These are phyloP conservation scores for Taphrina pruni DNA, from an alignment of 1,139 yeast species.

Conservation along the genomic window DNA sequence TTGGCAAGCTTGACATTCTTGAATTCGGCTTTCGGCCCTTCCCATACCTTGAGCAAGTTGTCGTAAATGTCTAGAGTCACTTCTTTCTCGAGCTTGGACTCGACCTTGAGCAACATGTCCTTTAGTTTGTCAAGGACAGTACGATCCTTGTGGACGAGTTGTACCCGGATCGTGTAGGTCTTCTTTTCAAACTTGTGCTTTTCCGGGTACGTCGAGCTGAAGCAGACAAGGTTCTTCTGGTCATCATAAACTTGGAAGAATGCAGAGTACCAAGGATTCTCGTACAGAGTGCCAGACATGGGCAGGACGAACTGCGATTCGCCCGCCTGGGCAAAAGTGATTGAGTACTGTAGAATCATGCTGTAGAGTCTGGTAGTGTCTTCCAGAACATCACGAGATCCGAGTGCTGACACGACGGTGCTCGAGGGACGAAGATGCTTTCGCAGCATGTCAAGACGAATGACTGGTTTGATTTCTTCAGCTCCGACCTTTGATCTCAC, in stretches of 20 bases:
- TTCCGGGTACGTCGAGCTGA: slow-evolving; percentile 40
- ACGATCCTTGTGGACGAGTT: slow-evolving; percentile 39
- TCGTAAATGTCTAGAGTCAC: slow-evolving; percentile 40
- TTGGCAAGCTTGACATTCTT: slow-evolving; percentile 30
- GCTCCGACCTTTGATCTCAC: slow-evolving; percentile 26
- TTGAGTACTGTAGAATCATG: slow-evolving; percentile 37
- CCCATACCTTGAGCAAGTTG: slow-evolving; percentile 39
- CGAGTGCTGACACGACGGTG: slow-evolving; percentile 39
- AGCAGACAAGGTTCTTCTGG: slow-evolving; percentile 41
- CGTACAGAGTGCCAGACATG: slow-evolving; percentile 40
- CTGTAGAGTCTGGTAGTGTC: slow-evolving; percentile 41
- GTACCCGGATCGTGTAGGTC: slow-evolving; percentile 34
- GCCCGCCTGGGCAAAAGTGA: slow-evolving; percentile 34
- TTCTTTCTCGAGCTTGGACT: slow-evolving; percentile 39
- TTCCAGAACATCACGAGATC: slow-evolving; percentile 43
- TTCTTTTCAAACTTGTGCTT: slow-evolving; percentile 40
- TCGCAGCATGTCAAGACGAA: slow-evolving; percentile 35
- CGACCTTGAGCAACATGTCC: slow-evolving; percentile 32
- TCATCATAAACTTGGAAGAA: slow-evolving; percentile 41
- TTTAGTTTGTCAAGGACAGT: slow-evolving; percentile 38
- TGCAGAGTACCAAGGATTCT: slow-evolving; percentile 41
- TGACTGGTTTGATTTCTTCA: slow-evolving; percentile 42
- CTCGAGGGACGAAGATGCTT: slow-evolving; percentile 40
- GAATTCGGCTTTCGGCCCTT: slow-evolving; percentile 36
- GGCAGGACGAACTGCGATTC: slow-evolving; percentile 41